phyloP scores from a whole-genome alignment of 2,329 filamentous ascomycete genomes.

The Arthrobotrys entomopaga region DNA sequence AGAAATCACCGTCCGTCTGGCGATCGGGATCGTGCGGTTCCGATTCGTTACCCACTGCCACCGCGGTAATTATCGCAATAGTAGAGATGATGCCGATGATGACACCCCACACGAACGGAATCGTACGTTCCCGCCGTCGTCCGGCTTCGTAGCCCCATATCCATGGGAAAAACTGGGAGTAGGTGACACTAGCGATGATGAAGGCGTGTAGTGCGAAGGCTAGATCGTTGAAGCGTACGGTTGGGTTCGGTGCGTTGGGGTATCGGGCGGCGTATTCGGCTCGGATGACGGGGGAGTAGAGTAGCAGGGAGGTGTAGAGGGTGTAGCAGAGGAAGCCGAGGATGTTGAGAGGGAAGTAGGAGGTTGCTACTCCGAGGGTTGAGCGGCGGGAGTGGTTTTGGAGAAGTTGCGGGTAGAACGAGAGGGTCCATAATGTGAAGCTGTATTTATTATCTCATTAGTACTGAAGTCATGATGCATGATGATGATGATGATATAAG shows the following conservation, averaged over 20 bases:
- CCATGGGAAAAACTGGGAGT: conserved; percentile 77
- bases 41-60: conserved; percentile 60
- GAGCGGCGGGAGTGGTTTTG: conserved; percentile 80
- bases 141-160: conserved; percentile 77
- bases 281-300: conserved; percentile 81
- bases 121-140: conserved; percentile 67
- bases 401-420: conserved; percentile 91
- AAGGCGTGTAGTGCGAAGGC: conserved; percentile 85
- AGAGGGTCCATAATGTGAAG: conserved; percentile 80
- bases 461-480: not conserved
- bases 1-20: conserved; percentile 60
- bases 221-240: conserved; percentile 89
- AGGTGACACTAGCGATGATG: conserved; percentile 75
- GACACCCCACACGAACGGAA: conserved; percentile 70
- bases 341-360: conserved; percentile 82
- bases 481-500: not conserved
- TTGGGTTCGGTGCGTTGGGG: conserved; percentile 76
- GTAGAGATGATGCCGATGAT: conserved; percentile 74
- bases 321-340: conserved; percentile 80
- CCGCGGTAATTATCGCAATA: conserved; percentile 65
- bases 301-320: conserved; percentile 77
- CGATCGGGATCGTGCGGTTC: conserved; percentile 62
- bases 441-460: conserved; percentile 57
- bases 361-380: conserved; percentile 84
- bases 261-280: conserved; percentile 85